A percentile compares a stretch with the other conserved stretches of the same genome.
These are phyloP conservation scores for Filosporella fistucella DNA, from an alignment of 495 filamentous ascomycete genomes.

Conservation along the genomic window DNA sequence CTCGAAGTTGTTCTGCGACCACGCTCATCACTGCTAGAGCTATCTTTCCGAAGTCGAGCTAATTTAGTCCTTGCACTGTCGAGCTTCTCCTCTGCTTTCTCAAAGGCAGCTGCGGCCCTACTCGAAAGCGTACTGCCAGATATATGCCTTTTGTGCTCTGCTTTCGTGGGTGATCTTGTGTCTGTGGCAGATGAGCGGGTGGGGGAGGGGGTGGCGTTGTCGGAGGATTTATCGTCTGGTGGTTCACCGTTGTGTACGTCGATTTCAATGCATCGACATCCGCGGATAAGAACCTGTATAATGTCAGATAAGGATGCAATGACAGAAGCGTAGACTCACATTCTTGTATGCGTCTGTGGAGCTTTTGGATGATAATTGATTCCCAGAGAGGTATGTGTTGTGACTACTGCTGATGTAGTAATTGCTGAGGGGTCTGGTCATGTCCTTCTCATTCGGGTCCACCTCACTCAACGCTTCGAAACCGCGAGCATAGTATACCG, in stretches of 20 bases:
- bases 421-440: slow-evolving; percentile 59
- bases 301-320: not conserved
- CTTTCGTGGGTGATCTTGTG: slow-evolving; percentile 4
- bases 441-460: slow-evolving; percentile 14
- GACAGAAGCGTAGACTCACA: slow-evolving; percentile 39
- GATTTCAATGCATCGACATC: slow-evolving; percentile 93
- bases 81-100: slow-evolving; percentile 17
- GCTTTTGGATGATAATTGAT: slow-evolving; percentile 82
- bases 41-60: slow-evolving; percentile 3
- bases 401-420: slow-evolving; percentile 93
- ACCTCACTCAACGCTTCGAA: slow-evolving; percentile 14
- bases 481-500: slow-evolving; percentile 12
- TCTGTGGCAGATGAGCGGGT: no score
- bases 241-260: slow-evolving; percentile 88
- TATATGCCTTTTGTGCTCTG: slow-evolving; percentile 17
- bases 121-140: slow-evolving; percentile 20
- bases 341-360: slow-evolving; percentile 79
- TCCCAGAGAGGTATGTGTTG: slow-evolving; percentile 91
- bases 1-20: slow-evolving; percentile 5
- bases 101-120: slow-evolving; percentile 14
- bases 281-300: slow-evolving; percentile 60
- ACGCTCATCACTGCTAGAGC: not conserved
- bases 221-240: slow-evolving; percentile 9
- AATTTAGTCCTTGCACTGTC: slow-evolving; percentile 14
- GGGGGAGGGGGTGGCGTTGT: slow-evolving; percentile 1